Evolutionary conservation across 2,329 filamentous ascomycete genomes (phyloP).

Genomic region (Stagonosporopsis chrysanthemi): DNA sequence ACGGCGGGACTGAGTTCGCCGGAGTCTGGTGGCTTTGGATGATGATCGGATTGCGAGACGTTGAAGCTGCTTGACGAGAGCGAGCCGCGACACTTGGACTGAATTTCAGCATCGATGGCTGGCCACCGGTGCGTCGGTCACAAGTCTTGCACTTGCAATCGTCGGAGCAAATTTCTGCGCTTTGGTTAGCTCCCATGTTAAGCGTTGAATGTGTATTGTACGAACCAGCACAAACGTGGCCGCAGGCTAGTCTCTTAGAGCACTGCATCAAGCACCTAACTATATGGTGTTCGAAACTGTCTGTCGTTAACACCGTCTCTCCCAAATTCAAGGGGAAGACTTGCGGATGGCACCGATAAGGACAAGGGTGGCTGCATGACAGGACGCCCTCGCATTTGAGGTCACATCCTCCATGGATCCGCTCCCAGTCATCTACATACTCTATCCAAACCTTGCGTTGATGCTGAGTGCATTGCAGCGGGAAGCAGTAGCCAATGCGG

Average conservation of each 20-base stretch:
- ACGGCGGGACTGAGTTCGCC: neutral
- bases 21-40: slow-evolving; percentile 11
- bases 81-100: slow-evolving; percentile 6
- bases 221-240: slow-evolving; percentile 40
- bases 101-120: slow-evolving; percentile 37
- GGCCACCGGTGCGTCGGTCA: slow-evolving; percentile 32
- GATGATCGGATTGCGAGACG: slow-evolving; percentile 7
- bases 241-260: slow-evolving; percentile 24
- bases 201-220: neutral
- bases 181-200: neutral
- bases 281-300: slow-evolving; percentile 35
- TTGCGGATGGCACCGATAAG: slow-evolving; percentile 45
- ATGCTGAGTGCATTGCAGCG: slow-evolving; percentile 71
- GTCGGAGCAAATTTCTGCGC: slow-evolving; percentile 36
- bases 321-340: slow-evolving; percentile 6
- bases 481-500: slow-evolving; percentile 62
- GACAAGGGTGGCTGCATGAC: slow-evolving; percentile 46
- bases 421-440: slow-evolving; percentile 37
- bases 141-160: slow-evolving; percentile 41
- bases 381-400: slow-evolving; percentile 35
- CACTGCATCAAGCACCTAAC: slow-evolving; percentile 47
- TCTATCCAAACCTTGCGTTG: slow-evolving; percentile 59
- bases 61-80: slow-evolving; percentile 2
- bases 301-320: neutral
- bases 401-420: slow-evolving; percentile 43